A percentile compares a stretch with the other conserved stretches of the same genome.
phyloP scores from a whole-genome alignment of 495 filamentous ascomycete genomes.

The Amniculicola lignicola region DNA sequence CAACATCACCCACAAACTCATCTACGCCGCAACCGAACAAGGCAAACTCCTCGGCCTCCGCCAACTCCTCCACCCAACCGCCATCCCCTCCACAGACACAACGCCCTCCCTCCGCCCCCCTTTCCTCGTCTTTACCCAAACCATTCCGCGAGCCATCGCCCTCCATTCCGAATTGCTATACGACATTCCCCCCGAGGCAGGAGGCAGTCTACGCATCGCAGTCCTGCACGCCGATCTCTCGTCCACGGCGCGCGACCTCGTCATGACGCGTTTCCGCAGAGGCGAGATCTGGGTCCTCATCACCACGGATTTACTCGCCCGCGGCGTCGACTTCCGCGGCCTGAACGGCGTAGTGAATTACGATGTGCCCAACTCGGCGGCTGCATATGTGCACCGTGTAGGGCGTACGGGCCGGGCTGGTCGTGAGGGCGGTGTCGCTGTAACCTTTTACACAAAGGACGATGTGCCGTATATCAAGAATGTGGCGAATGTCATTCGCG shows the following conservation, averaged over 20 bases:
- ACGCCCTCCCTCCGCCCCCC: conserved; percentile 72
- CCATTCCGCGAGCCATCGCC: conserved; percentile 82
- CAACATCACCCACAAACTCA: conserved; percentile 81
- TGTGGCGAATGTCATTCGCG: conserved; percentile 86
- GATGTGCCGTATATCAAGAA: conserved; percentile 87
- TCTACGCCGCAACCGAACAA: conserved; percentile 86
- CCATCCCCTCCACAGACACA: conserved; percentile 50
- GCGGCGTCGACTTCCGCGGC: conserved; percentile 88
- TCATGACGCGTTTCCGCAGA: conserved; percentile 85
- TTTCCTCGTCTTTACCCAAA: conserved; percentile 93
- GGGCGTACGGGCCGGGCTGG: conserved; percentile 89
- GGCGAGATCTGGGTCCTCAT: conserved; percentile 96
- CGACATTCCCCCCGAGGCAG: conserved; percentile 85
- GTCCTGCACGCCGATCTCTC: conserved; percentile 86
- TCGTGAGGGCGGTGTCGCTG: conserved; percentile 80
- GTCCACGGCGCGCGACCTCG: conserved; percentile 65
- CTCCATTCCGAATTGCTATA: conserved; percentile 88
- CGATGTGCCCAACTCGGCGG: conserved; percentile 84
- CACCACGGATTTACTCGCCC: conserved; percentile 86
- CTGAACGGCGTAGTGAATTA: conserved; percentile 96
- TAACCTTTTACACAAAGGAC: conserved; percentile 93
- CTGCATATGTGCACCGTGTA: conserved; percentile 88
- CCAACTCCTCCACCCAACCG: conserved; percentile 79
- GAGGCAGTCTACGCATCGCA: conserved; percentile 80
- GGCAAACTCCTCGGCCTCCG: conserved; percentile 91